Evolutionary conservation across 2,329 filamentous ascomycete genomes (phyloP).

Genomic region (Pezicula rhizophila): DNA sequence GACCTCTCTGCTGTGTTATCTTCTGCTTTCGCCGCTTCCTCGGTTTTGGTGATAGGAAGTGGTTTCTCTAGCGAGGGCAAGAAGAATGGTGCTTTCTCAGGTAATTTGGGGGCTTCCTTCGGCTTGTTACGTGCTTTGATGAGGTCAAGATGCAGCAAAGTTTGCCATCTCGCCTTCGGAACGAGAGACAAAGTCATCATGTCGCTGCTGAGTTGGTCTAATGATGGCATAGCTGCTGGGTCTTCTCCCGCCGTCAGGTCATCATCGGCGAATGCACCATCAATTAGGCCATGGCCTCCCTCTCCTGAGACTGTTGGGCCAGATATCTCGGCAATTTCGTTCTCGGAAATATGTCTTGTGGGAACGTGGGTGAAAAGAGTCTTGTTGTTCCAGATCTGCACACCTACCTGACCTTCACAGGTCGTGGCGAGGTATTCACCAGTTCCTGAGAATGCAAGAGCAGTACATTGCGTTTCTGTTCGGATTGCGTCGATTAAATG

Average conservation of each 20-base stretch:
- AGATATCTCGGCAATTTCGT: conserved; percentile 58
- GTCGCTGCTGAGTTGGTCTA: conserved; percentile 75
- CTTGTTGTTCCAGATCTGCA: conserved; percentile 96
- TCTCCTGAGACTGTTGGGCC: conserved; percentile 78
- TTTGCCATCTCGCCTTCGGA: conserved; percentile 90
- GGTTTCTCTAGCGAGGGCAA: conserved; percentile 58
- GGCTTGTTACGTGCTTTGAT: conserved; percentile 92
- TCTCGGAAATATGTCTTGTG: conserved; percentile 76
- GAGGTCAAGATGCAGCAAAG: conserved; percentile 81
- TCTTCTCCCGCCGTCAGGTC: conserved; percentile 45
- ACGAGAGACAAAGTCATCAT: conserved; percentile 87
- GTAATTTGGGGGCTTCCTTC: conserved; percentile 81
- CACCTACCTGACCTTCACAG: conserved; percentile 72
- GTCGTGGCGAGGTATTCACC: conserved; percentile 94
- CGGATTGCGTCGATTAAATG: conserved; percentile 91
- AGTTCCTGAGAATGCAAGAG: conserved; percentile 79
- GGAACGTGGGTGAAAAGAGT: conserved; percentile 84
- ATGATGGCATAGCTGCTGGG: conserved; percentile 41
- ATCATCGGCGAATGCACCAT: conserved; percentile 64
- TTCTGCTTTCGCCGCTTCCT: conserved; percentile 25
- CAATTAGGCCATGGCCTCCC: conserved; percentile 67
- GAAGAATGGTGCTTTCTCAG: conserved; percentile 95
- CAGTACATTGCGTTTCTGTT: conserved; percentile 71
- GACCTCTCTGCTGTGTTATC: conserved; percentile 46
- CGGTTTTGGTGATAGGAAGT: conserved; percentile 10